Evolutionary conservation across 2,329 filamentous ascomycete species (phyloP), one percentile per base, ranked within the genome.

Genomic region (Fusarium keratoplasticum): DNA sequence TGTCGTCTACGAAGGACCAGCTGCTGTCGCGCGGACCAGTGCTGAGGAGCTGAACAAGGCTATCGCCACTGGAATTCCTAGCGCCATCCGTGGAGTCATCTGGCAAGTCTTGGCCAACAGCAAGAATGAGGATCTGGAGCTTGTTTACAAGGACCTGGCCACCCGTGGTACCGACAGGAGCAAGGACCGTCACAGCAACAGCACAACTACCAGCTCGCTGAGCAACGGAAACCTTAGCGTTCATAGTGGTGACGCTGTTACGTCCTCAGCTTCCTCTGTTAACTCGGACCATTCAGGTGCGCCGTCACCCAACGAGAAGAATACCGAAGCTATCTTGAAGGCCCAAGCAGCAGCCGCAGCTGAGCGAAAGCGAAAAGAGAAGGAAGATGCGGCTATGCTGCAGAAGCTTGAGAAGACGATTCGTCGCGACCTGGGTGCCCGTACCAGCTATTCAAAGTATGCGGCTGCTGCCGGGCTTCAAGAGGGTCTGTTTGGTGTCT

Each of bases 71-170:
- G 96, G 96, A 35, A 99, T 99, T 66, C 96, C 96, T 1, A 95
- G 93, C 75, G 96, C 95, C 4, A 98, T 99, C 71, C 92, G 96
- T 67, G 97, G 96, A n/a, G 96, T 99, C 3, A 95, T 99, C 60
- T 99, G 96, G 96, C 96, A 99, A 83, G 96, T 98, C 9, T 86
- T 99, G 71, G 95, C 96, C 5, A 95, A 98, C 80, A 98, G 95
- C 84, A 97, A 98, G 83, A 97, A 95, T 77, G 93, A 96, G 70
- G 95, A 97, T 52, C 86, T 99, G 20, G 96, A 99, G 83, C 84
- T 87, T 18, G 89, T 95, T n/a, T 99, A 98, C 84, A 90, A 89
- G 73, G 95, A 97, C 69, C 88, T 99, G 11, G 89, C 94, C 35
- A 89, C 89, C 58, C 90, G 94, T 69, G 95, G 95, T 27, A 95